A percentile compares a stretch with the other conserved stretches of the same genome.
Conservation (phyloP, 1,284 basidiomycete species). For the Papiliotrema flavescens region DNA sequence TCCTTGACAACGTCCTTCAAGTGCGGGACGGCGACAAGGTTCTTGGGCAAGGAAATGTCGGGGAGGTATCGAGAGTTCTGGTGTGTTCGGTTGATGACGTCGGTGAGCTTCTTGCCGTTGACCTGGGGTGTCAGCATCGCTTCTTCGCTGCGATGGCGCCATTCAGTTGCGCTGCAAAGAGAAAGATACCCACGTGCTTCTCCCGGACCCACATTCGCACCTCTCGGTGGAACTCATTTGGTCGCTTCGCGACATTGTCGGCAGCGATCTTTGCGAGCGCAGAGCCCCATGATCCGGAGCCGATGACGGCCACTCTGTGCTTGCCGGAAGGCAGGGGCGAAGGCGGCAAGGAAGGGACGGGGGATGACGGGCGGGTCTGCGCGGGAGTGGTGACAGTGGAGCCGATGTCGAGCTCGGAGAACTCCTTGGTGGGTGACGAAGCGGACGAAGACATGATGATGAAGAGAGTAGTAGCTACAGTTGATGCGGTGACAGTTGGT, state of each 20-base stretch:
- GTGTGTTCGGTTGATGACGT: constrained; percentile 57
- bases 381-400: constrained; percentile 42
- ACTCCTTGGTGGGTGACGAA: constrained; percentile 29
- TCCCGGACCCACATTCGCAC: constrained; percentile 57
- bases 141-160: neutral
- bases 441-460: constrained; percentile 23
- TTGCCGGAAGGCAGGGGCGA: constrained; percentile 46
- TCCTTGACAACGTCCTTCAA: constrained; percentile 54
- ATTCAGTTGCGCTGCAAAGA: neutral
- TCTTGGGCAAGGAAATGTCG: constrained; percentile 53
- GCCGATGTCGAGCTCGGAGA: constrained; percentile 33
- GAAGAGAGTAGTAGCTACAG: neutral
- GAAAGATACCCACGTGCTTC: constrained; percentile 37
- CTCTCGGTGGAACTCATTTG: constrained; percentile 50
- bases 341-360: constrained; percentile 33
- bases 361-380: constrained; percentile 40
- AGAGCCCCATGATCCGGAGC: constrained; percentile 55
- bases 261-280: constrained; percentile 58
- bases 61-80: constrained; percentile 58
- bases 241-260: constrained; percentile 51
- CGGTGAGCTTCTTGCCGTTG: constrained; percentile 55
- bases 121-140: constrained; percentile 37
- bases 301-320: constrained; percentile 57
- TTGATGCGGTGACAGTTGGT: neutral
- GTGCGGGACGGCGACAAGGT: constrained; percentile 55